Evolutionary conservation across 2,329 filamentous ascomycete genomes (phyloP), one percentile per base, ranked within the genome.

Genomic region (Escovopsis sp.): DNA sequence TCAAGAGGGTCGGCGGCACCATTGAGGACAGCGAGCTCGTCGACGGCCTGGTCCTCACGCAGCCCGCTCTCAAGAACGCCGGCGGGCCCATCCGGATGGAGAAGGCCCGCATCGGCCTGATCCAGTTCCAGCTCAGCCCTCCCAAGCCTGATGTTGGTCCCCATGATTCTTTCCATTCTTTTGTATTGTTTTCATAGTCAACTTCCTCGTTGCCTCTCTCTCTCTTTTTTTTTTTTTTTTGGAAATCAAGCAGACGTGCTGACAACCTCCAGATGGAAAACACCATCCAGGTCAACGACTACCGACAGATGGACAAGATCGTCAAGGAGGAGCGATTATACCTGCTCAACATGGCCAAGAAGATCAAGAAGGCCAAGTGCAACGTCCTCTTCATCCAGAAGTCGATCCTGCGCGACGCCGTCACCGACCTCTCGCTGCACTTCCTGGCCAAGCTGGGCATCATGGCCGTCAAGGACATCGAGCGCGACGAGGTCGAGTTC

Each of bases 261-360:
- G 26, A 52, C 43, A 37, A 3, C 25, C 13, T 39, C 33, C 48
- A 85, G 76, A 98, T 98, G 90, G 90, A 98, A 67, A 98, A 98
- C 65, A 90, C 92, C 54, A 96, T 98, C 45, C 79, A 93, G 23
- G 90, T 98, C 53, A 98, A 98, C 61, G 90, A 98, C 66, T 98
- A 98, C 71, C 76, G 90, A 54, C 90, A 98, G 60, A 98, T 98
- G 90, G 90, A 98, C 69, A 98, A 96, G 72, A 98, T 98, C 46
- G 74, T 98, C 49, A 98, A 98, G 66, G 90, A 98, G 65, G 90
- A 98, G 68, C 84, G 90, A 47, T 83, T 90, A 48, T 98, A 98
- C 62, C 75, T 98, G 44, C 73, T 98, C 39, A 96, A 96, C 68
- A 83, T 98, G 76, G 87, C 92, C 55, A 96, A 98, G 75, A 98